phyloP scores from a whole-genome alignment of 2,329 filamentous ascomycete species.

The Chrysosporium queenslandicum region DNA sequence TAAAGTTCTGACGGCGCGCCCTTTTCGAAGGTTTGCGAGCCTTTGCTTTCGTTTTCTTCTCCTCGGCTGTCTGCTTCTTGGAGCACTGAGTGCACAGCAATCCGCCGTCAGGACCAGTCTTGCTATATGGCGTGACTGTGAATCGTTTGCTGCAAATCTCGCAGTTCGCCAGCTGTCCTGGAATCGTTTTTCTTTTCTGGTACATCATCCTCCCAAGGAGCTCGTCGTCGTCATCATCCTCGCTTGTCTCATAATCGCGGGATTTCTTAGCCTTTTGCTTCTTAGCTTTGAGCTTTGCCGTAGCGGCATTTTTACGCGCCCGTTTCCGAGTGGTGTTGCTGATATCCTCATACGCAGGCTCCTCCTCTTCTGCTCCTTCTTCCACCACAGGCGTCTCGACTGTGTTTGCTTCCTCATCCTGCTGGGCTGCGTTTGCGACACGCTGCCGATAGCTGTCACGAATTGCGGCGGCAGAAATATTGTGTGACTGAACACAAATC shows the following conservation, averaged over 20 bases:
- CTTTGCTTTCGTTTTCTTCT: slow-evolving; percentile 48
- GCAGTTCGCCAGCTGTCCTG: slow-evolving; percentile 82
- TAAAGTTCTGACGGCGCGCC: slow-evolving; percentile 66
- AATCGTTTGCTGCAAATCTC: slow-evolving; percentile 78
- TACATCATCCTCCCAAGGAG: slow-evolving; percentile 45
- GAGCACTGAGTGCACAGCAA: slow-evolving; percentile 77
- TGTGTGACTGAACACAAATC: slow-evolving; percentile 44
- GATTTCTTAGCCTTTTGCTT: slow-evolving; percentile 41
- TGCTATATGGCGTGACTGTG: slow-evolving; percentile 82
- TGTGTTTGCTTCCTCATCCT: slow-evolving; percentile 23
- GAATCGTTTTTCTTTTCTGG: slow-evolving; percentile 50
- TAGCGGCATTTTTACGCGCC: slow-evolving; percentile 44
- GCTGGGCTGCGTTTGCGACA: slow-evolving; percentile 39
- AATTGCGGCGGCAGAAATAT: slow-evolving; percentile 56
- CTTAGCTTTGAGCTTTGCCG: slow-evolving; percentile 36
- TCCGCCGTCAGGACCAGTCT: slow-evolving; percentile 69
- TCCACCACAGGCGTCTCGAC: neutral
- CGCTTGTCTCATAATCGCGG: slow-evolving; percentile 33
- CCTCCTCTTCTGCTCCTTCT: slow-evolving; percentile 23
- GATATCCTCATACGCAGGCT: slow-evolving; percentile 32
- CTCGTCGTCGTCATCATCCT: slow-evolving; percentile 43
- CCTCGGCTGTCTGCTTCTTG: slow-evolving; percentile 59
- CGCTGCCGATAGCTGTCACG: slow-evolving; percentile 50
- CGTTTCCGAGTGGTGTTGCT: slow-evolving; percentile 44
- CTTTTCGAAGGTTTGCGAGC: slow-evolving; percentile 47